Percentiles rank a stretch among this genome's conserved stretches.
Evolutionary conservation across 345 rosid species (phyloP).

Genomic region (Murraya koenigii): DNA sequence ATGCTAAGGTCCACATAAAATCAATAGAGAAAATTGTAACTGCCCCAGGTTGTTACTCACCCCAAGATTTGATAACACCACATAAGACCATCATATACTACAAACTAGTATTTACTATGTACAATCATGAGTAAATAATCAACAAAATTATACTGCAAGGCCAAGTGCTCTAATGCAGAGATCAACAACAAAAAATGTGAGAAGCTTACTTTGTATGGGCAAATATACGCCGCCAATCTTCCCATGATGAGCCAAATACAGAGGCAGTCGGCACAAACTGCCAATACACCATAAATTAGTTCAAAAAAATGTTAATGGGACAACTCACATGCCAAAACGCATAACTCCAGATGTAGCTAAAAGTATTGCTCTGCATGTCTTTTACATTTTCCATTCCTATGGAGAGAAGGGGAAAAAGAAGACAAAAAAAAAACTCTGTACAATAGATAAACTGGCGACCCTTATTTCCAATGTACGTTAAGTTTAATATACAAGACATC

Average conservation of each 20-base stretch:
- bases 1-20: not conserved
- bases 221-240: slow-evolving; percentile 67
- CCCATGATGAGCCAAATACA: slow-evolving; percentile 71
- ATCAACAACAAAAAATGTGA: not conserved
- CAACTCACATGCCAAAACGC: not conserved
- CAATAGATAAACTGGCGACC: not conserved
- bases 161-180: not conserved
- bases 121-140: not conserved
- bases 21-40: not conserved
- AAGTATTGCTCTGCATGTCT: not conserved
- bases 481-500: not conserved
- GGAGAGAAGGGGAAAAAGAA: not conserved
- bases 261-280: slow-evolving; percentile 76
- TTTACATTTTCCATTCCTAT: not conserved
- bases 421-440: not conserved
- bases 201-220: slow-evolving; percentile 54
- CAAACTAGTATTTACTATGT: not conserved
- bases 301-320: not conserved
- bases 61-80: not conserved
- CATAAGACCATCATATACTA: not conserved
- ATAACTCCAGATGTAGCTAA: not conserved
- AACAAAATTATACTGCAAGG: not conserved
- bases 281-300: slow-evolving; percentile 19
- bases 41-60: not conserved
- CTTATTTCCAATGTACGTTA: not conserved